phyloP scores from a whole-genome alignment of 768 basidiomycete species.

The Exidia glandulosa region DNA sequence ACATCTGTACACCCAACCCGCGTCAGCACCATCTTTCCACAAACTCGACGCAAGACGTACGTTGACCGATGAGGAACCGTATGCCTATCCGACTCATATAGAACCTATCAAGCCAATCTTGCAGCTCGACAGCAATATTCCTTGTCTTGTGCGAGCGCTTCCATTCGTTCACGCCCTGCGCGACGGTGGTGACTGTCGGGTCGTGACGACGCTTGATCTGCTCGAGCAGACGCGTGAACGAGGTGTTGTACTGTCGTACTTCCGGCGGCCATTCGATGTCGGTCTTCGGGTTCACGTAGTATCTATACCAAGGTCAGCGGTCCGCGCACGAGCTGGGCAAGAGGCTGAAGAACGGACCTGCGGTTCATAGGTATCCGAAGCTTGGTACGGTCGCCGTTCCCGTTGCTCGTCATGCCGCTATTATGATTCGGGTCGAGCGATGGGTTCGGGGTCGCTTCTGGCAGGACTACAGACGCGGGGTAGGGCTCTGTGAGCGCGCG shows the following conservation, averaged over 20 bases:
- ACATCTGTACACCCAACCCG: conserved; percentile 48
- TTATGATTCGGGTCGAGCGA: conserved; percentile 27
- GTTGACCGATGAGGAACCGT: conserved; percentile 93
- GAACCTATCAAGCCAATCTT: conserved; percentile 93
- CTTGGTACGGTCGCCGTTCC: conserved; percentile 38
- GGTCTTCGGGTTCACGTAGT: conserved; percentile 67
- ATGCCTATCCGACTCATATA: conserved; percentile 95
- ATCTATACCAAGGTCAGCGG: conserved; percentile 37
- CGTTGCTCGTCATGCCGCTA: conserved; percentile 14
- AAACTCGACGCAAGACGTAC: conserved; percentile 29
- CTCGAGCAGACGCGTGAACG: conserved; percentile 80
- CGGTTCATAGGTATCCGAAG: conserved; percentile 77
- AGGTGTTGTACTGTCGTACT: conserved; percentile 83
- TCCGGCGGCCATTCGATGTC: conserved; percentile 79
- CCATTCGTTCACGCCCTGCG: conserved; percentile 18
- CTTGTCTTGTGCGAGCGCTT: conserved; percentile 47
- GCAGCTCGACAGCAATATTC: conserved; percentile 76
- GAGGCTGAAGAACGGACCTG: conserved; percentile 37
- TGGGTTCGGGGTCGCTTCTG: conserved; percentile 73
- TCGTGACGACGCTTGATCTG: conserved; percentile 91
- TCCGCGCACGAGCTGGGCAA: not conserved
- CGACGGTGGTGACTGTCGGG: conserved; percentile 94
- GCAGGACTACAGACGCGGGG: conserved; percentile 40
- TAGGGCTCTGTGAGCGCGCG: conserved; percentile 45
- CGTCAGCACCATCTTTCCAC: conserved; percentile 2